phyloP scores from a whole-genome alignment of 768 basidiomycete species.

The Agrocybe pediades region DNA sequence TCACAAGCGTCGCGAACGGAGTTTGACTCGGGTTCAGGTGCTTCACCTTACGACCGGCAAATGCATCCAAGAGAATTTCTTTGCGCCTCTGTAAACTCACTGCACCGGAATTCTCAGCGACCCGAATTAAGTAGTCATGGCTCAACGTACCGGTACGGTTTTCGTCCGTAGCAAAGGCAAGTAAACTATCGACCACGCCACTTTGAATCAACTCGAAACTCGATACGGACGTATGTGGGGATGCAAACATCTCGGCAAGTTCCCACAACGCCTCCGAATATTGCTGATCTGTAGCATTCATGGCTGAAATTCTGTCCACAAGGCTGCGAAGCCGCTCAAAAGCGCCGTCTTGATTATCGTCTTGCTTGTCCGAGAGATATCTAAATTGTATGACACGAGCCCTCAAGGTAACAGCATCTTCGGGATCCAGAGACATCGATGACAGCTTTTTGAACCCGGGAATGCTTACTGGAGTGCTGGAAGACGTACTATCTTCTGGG shows the following conservation, averaged over 20 bases:
- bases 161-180: conserved; percentile 78
- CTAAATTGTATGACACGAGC: conserved; percentile 88
- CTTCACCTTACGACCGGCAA: conserved; percentile 58
- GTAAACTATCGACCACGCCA: conserved; percentile 85
- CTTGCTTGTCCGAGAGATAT: conserved; percentile 61
- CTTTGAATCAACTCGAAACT: conserved; percentile 96
- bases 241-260: conserved; percentile 80
- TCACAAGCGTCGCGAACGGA: conserved; percentile 79
- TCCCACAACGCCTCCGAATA: conserved; percentile 64
- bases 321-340: conserved; percentile 64
- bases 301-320: conserved; percentile 62
- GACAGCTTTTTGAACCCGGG: conserved; percentile 72
- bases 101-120: conserved; percentile 25
- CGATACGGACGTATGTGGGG: conserved; percentile 78
- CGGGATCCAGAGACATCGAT: conserved; percentile 73
- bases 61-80: conserved; percentile 78
- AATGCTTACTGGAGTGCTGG: conserved; percentile 41
- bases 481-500: conserved; percentile 28
- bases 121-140: conserved; percentile 9
- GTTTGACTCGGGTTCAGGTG: conserved; percentile 47
- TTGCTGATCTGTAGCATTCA: conserved; percentile 62
- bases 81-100: conserved; percentile 69
- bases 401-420: conserved; percentile 92
- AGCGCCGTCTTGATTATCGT: conserved; percentile 58
- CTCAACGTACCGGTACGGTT: conserved; percentile 53